Evolutionary conservation across 2,329 filamentous ascomycete genomes (phyloP).

Genomic region (Arthrobotrys iridis): DNA sequence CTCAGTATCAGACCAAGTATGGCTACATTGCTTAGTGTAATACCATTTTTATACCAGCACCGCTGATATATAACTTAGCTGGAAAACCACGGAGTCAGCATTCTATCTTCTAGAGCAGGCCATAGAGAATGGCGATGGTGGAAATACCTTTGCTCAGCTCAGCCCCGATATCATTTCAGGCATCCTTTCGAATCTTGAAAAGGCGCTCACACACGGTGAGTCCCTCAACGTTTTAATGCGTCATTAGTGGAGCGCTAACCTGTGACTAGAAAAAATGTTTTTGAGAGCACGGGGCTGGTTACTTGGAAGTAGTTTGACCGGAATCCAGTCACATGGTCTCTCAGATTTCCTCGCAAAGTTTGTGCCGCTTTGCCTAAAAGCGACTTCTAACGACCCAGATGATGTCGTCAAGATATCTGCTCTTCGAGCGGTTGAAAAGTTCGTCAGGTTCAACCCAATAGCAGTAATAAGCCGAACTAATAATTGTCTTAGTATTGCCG

Average conservation of each 20-base stretch:
- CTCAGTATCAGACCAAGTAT: slow-evolving; percentile 25
- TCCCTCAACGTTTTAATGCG: background rate
- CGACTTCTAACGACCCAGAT: slow-evolving; percentile 77
- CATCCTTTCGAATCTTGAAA: slow-evolving; percentile 40
- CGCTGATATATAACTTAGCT: slow-evolving; percentile 2
- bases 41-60: no score
- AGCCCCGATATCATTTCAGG: slow-evolving; percentile 20
- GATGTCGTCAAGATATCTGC: slow-evolving; percentile 93
- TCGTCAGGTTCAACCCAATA: slow-evolving; percentile 61
- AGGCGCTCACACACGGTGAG: slow-evolving; percentile 37
- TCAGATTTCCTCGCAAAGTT: slow-evolving; percentile 65
- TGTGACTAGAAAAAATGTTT: slow-evolving; percentile 73
- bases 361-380: slow-evolving; percentile 77
- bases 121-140: slow-evolving; percentile 65
- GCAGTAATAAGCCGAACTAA: background rate
- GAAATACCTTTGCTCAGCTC: slow-evolving; percentile 24
- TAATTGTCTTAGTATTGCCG: slow-evolving; percentile 62
- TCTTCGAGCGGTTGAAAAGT: slow-evolving; percentile 82
- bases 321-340: slow-evolving; percentile 71
- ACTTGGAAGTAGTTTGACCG: slow-evolving; percentile 80
- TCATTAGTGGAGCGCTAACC: background rate
- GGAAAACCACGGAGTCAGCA: slow-evolving; percentile 75
- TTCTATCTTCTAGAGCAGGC: slow-evolving; percentile 82
- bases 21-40: background rate
- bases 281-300: slow-evolving; percentile 87